Base-by-base conservation (phyloP, 768 basidiomycete species). In the Candolleomyces efflorescens region DNA sequence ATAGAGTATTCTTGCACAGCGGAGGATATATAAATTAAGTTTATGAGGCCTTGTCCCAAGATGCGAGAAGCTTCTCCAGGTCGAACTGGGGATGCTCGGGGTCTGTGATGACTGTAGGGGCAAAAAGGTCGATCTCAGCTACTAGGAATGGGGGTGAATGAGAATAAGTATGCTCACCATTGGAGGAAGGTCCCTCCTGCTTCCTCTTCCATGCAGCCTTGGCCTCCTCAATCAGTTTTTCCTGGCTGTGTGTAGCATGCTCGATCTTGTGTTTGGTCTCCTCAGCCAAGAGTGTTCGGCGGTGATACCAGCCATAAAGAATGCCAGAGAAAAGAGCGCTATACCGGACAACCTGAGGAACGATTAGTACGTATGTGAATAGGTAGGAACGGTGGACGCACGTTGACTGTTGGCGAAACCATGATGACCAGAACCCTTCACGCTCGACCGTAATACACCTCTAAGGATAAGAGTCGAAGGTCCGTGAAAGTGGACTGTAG, bases 31-130 rank as follows among this genome's bases (percentile, higher is more conserved):
- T 57, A 58, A 49, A 55, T 48, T 45, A 49, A 56, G 43, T 70
- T 77, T 76, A 86, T 79, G 76, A 82, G 64, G 83, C 84, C 68
- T 80, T 84, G 73, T 91, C 90, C 81, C 85, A 86, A 69, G 85
- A 83, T 45, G 80, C 78, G 69, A 92, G 67, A 59, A 97, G 75
- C 74, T 93, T 93, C 81, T 98, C 96, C 70, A 98, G 79, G 80
- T 98, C 94, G 75, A 98, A 99, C 62, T 83, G 85, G 54, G 96
- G 93, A 74, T 98, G 87, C 65, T 98, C 96, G 43, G 94, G 92
- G 79, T 99, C 86, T 62, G 93, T 89, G 63, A 97, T 78, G 63
- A 96, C 94, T 95, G 73, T 39, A 54, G 47, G 54, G 61, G 58
- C 32, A 32, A 32, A 32, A 5, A 7, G 54, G 49, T 51, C n/a